Evolutionary conservation across 2,329 filamentous ascomycete genomes (phyloP).

Genomic region (Tolypocladium paradoxum): DNA sequence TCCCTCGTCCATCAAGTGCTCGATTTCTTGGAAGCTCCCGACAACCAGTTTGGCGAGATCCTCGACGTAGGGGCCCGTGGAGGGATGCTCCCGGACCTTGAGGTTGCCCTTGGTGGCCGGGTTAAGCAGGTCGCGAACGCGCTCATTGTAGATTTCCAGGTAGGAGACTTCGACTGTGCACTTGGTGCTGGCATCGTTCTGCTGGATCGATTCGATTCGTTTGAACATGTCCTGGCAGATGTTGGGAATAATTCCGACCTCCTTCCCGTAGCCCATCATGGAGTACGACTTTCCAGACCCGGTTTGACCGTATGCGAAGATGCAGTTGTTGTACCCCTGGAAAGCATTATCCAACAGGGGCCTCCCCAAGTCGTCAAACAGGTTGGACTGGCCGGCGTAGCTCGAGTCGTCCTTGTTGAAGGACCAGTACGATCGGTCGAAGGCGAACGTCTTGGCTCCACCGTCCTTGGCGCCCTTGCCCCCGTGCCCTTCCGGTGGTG

Average conservation of each 20-base stretch:
- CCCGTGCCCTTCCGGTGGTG: conserved; percentile 53
- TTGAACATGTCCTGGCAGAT: conserved; percentile 98
- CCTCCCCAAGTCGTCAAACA: conserved; percentile 79
- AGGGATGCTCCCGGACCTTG: conserved; percentile 94
- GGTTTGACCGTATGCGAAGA: conserved; percentile 97
- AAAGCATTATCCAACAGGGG: conserved; percentile 97
- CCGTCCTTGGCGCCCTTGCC: conserved; percentile 59
- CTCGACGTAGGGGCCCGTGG: conserved; percentile 95
- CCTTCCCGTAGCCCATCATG: conserved; percentile 99
- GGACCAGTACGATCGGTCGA: conserved; percentile 97
- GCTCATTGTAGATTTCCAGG: conserved; percentile 97
- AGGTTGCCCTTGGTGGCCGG: conserved; percentile 92
- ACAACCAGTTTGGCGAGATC: conserved; percentile 94
- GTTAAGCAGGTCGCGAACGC: conserved; percentile 90
- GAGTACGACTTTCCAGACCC: conserved; percentile 98
- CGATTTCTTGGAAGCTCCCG: conserved; percentile 87
- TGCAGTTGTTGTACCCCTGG: conserved; percentile 98
- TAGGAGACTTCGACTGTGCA: conserved; percentile 98
- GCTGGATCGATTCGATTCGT: conserved; percentile 60
- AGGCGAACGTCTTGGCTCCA: conserved; percentile 79
- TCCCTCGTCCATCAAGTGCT: conserved; percentile 96
- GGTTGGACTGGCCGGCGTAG: conserved; percentile 82
- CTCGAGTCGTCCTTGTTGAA: conserved; percentile 72
- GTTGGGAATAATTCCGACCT: conserved; percentile 88
- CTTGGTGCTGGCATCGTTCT: conserved; percentile 65